A percentile compares a stretch with the other conserved stretches of the same genome.
Evolutionary conservation across 2,329 filamentous ascomycete genomes (phyloP).

Genomic region (Colletotrichum sansevieriae): DNA sequence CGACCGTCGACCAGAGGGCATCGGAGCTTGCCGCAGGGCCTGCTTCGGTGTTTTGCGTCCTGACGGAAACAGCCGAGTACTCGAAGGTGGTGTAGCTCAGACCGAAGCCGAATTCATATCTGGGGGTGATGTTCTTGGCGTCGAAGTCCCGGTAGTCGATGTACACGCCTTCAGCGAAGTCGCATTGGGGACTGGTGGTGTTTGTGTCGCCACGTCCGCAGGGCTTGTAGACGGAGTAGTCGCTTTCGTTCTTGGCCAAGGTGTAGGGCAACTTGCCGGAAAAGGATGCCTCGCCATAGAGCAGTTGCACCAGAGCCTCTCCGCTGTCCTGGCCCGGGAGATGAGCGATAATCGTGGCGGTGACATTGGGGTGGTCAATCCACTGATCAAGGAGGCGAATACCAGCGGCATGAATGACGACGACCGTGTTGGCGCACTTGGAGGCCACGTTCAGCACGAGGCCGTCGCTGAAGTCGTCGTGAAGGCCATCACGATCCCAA

Average conservation of each 20-base stretch:
- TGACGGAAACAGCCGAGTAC: slow-evolving; percentile 58
- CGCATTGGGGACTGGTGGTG: slow-evolving; percentile 56
- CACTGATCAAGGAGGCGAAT: slow-evolving; percentile 71
- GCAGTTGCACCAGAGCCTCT: slow-evolving; percentile 63
- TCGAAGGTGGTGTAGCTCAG: slow-evolving; percentile 68
- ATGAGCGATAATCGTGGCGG: slow-evolving; percentile 74
- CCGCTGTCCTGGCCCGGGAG: slow-evolving; percentile 75
- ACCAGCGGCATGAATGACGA: slow-evolving; percentile 73
- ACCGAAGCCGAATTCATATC: slow-evolving; percentile 69
- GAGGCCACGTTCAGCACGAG: slow-evolving; percentile 69
- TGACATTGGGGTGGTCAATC: slow-evolving; percentile 74
- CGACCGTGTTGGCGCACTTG: slow-evolving; percentile 72
- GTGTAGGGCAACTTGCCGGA: slow-evolving; percentile 74
- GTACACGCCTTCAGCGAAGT: slow-evolving; percentile 65
- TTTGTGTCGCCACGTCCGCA: slow-evolving; percentile 45
- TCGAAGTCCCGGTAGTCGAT: slow-evolving; percentile 70
- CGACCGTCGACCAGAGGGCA: slow-evolving; percentile 62
- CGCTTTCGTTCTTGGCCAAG: slow-evolving; percentile 66
- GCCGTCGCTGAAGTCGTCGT: slow-evolving; percentile 74
- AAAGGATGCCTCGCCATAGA: slow-evolving; percentile 69
- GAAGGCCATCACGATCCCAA: slow-evolving; percentile 70
- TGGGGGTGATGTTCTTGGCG: slow-evolving; percentile 58
- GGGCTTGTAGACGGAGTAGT: slow-evolving; percentile 57
- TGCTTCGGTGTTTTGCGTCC: slow-evolving; percentile 43
- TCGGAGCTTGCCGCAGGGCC: slow-evolving; percentile 55